Evolutionary conservation across 306 rosid species (phyloP), one percentile per base, ranked within the genome.

Genomic region (Vigna angularis): DNA sequence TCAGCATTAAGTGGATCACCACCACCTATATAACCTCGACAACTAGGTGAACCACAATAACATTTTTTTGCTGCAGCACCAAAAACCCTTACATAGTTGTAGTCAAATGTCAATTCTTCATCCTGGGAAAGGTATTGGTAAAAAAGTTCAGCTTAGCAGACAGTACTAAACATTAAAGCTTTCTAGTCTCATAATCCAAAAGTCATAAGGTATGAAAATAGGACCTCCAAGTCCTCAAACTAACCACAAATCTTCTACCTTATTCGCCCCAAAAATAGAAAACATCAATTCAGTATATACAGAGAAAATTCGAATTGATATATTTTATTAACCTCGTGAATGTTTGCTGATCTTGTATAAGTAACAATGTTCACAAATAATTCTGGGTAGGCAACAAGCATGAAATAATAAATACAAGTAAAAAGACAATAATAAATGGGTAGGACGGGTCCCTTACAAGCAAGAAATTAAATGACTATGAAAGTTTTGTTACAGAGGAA

Each of bases 61-160:
- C 99, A 96, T 81, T 91, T 93, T 89, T 93, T 93, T 62, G 99
- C 99, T 83, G 99, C 99, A 64, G 99, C 99, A 74, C 99, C 99
- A 75, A 93, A 91, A 66, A 96, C 99, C 91, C 99, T 96, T 66
- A 93, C 99, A 77, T 90, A 96, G 87, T 96, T 96, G 94, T 96
- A 96, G 89, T 96, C 98, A 79, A 96, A 96, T 28, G 99, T 96
- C 91, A 96, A 91, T 86, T 96, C 99, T 88, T 96, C 99, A 83
- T 86, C 99, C 99, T 96, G 89, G 71, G 64, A 63, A 76, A 74
- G 74, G 84, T 70, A 51, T 59, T 74, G 15, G 52, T 56, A 47
- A 72, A 72, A 28, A 81, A 42, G 10, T 61, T 77, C 66, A 85
- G 69, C 26, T 58, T 42, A 47, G 24, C 32, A 79, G 24, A 32